Percentiles rank a stretch among this genome's conserved stretches.
phyloP scores from a whole-genome alignment of 2,329 filamentous ascomycete genomes.

The Epichloe baconii region DNA sequence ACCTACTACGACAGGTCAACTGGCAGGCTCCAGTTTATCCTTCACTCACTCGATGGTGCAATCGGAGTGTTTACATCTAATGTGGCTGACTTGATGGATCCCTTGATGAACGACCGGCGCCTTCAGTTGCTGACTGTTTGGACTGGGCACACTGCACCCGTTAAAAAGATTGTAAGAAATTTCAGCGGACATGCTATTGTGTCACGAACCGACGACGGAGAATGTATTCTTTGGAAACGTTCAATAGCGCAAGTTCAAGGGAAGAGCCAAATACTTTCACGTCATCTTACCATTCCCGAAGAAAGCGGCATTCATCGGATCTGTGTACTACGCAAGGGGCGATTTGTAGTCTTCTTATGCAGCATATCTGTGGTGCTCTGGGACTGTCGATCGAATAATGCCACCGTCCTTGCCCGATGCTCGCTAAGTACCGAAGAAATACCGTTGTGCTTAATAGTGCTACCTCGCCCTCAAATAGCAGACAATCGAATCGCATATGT shows the following conservation, averaged over 20 bases:
- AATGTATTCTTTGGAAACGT: constrained; percentile 76
- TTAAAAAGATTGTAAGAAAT: constrained; percentile 80
- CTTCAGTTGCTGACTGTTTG: constrained; percentile 53
- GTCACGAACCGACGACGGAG: constrained; percentile 65
- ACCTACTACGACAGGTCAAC: constrained; percentile 55
- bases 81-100: constrained; percentile 70
- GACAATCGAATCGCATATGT: constrained; percentile 52
- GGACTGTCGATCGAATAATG: constrained; percentile 55
- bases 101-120: constrained; percentile 45
- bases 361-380: constrained; percentile 60
- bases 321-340: constrained; percentile 62
- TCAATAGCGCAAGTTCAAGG: constrained; percentile 14
- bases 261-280: constrained; percentile 37
- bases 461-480: constrained; percentile 49
- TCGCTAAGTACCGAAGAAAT: constrained; percentile 51
- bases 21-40: constrained; percentile 57
- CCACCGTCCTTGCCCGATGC: constrained; percentile 36
- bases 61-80: constrained; percentile 72
- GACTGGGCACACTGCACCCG: constrained; percentile 70
- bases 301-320: constrained; percentile 66
- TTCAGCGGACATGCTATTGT: constrained; percentile 68
- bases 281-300: constrained; percentile 55
- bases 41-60: constrained; percentile 75
- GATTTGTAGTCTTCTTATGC: constrained; percentile 70
- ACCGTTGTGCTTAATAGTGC: constrained; percentile 64